Percentiles rank a stretch among this genome's conserved stretches.
Conservation (phyloP, 2,329 filamentous ascomycete genomes). For the Amphichorda felina region DNA sequence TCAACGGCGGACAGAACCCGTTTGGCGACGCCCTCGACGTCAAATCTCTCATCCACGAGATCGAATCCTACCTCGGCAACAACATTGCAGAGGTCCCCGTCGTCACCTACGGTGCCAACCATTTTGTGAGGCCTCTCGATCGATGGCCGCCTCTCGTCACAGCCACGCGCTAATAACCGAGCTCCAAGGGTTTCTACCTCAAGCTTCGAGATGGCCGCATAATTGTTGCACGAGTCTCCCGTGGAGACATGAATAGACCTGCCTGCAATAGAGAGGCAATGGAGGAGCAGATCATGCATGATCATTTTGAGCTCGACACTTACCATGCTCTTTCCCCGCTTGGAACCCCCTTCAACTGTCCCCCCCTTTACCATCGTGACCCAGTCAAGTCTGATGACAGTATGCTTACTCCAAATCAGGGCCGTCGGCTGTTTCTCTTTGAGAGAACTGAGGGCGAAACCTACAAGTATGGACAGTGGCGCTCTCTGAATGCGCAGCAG, state of each 20-base stretch:
- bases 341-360: neutral
- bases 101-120: constrained; percentile 12
- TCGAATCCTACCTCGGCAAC: constrained; percentile 10
- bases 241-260: constrained; percentile 3
- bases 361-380: constrained; percentile 5
- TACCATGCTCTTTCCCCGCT: constrained; percentile 4
- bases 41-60: constrained; percentile 12
- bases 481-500: neutral
- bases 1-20: constrained; percentile 9
- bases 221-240: constrained; percentile 6
- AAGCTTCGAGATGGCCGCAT: neutral
- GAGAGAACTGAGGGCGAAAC: constrained; percentile 3
- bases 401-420: constrained; percentile 1
- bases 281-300: constrained; percentile 1
- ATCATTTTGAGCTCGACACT: constrained; percentile 5
- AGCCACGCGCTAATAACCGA: too few relatives aligned
- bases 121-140: constrained; percentile 10
- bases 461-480: constrained; percentile 6
- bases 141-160: constrained; percentile 2
- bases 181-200: constrained; percentile 5
- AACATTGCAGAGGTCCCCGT: constrained; percentile 12
- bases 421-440: constrained; percentile 7
- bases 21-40: constrained; percentile 12
- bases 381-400: neutral
- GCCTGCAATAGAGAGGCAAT: neutral